Percentiles rank a stretch among this genome's conserved stretches.
Evolutionary conservation across 2,329 filamentous ascomycete species (phyloP).

Genomic region (Myriosclerotinia duriaeana): DNA sequence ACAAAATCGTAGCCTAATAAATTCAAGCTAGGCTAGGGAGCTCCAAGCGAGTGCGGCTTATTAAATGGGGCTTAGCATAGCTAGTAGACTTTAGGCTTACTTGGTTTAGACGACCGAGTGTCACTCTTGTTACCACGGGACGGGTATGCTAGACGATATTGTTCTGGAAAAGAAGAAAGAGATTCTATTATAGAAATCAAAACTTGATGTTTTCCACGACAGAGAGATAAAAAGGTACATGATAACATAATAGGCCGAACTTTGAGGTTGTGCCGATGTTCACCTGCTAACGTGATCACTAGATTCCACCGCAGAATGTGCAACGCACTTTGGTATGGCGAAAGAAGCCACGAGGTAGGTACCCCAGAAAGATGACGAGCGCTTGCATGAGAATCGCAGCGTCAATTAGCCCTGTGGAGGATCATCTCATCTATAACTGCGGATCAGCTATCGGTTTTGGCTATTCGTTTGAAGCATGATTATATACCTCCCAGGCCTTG

Average conservation of each 20-base stretch:
- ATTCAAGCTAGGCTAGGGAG: not conserved
- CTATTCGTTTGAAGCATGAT: not conserved
- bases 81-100: too few relatives aligned
- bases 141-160: not conserved
- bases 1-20: conserved; percentile 2
- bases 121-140: too few relatives aligned
- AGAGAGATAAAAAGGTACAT: too few relatives aligned
- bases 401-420: not conserved
- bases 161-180: not conserved
- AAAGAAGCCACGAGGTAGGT: not conserved
- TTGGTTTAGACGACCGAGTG: not conserved
- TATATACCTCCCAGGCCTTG: not conserved
- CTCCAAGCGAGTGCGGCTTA: not conserved
- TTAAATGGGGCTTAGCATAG: not conserved
- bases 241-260: too few relatives aligned
- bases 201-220: not conserved
- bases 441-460: not conserved
- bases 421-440: not conserved
- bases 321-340: not conserved
- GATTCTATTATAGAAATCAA: not conserved
- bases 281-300: not conserved
- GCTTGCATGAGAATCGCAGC: not conserved
- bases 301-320: too few relatives aligned
- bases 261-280: not conserved
- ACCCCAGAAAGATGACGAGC: not conserved